Percentiles rank a stretch among this genome's conserved stretches.
Conservation (phyloP, 2,329 filamentous ascomycete species). For the Aureobasidium sp. region DNA sequence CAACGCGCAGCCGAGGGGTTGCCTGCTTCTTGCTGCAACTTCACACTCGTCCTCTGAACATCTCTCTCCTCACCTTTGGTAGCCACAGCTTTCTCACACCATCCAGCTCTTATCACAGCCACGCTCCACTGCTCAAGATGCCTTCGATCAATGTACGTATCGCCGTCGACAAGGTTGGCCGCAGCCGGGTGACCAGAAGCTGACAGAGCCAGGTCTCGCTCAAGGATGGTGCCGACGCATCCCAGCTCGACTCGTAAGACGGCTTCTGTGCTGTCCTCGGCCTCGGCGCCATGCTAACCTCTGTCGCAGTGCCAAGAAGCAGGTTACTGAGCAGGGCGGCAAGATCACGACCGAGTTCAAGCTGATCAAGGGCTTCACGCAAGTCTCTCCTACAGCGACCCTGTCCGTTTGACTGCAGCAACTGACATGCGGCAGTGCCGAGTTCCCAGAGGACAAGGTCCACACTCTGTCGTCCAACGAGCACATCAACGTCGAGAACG, state of each 20-base stretch:
- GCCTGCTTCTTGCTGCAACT: neutral
- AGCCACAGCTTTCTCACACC: neutral
- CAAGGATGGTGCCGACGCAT: constrained; percentile 60
- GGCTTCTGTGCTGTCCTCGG: neutral
- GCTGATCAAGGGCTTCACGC: constrained; percentile 91
- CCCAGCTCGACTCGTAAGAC: constrained; percentile 62
- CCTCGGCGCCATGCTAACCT: constrained; percentile 13
- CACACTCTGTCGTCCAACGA: constrained; percentile 60
- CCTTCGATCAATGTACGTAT: constrained; percentile 32
- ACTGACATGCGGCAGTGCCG: constrained; percentile 39
- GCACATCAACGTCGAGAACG: constrained; percentile 71
- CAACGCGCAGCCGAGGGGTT: constrained; percentile 5
- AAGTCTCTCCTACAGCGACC: constrained; percentile 32
- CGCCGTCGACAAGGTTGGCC: neutral
- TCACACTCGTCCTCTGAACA: neutral
- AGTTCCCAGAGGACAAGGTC: constrained; percentile 50
- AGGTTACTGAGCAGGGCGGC: constrained; percentile 68
- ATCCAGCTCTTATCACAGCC: neutral
- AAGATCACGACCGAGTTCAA: constrained; percentile 77
- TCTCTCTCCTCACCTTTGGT: too few relatives aligned
- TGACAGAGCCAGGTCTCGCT: constrained; percentile 60
- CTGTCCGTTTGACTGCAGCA: neutral
- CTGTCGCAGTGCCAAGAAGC: constrained; percentile 63
- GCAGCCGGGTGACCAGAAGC: neutral
- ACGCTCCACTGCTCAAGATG: constrained; percentile 24